Conservation (phyloP, 805 yeast genomes). For the Hanseniaspora osmophila region DNA sequence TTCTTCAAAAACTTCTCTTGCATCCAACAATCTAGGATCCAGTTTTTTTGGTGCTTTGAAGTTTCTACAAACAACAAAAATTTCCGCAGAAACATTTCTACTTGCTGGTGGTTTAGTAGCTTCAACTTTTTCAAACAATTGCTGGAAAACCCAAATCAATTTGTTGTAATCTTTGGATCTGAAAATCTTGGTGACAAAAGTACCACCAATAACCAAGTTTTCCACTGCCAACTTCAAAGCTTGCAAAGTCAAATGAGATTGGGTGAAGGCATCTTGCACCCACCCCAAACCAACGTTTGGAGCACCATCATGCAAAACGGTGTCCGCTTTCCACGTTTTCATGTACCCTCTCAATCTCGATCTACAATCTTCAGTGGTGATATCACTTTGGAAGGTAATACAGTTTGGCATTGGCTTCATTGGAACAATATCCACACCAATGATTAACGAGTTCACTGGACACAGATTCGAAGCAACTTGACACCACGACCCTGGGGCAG, state of each 20-base stretch:
- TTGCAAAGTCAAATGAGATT: slow-evolving; percentile 87
- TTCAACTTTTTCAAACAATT: slow-evolving; percentile 87
- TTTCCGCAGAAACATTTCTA: slow-evolving; percentile 97
- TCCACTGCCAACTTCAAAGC: slow-evolving; percentile 90
- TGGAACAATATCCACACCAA: slow-evolving; percentile 98
- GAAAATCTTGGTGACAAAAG: slow-evolving; percentile 91
- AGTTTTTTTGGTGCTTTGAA: slow-evolving; percentile 91
- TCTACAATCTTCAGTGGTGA: slow-evolving; percentile 95
- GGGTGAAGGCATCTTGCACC: slow-evolving; percentile 98
- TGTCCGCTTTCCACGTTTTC: slow-evolving; percentile 98
- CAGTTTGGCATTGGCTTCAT: slow-evolving; percentile 92
- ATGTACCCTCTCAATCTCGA: slow-evolving; percentile 86
- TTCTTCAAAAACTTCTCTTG: slow-evolving; percentile 90
- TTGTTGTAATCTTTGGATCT: slow-evolving; percentile 98
- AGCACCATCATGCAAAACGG: slow-evolving; percentile 98
- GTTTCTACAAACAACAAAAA: slow-evolving; percentile 90
- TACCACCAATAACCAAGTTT: slow-evolving; percentile 81
- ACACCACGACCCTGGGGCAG: slow-evolving; percentile 99
- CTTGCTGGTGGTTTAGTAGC: slow-evolving; percentile 99
- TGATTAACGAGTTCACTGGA: slow-evolving; percentile 83
- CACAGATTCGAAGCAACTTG: slow-evolving; percentile 92
- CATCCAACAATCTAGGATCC: slow-evolving; percentile 85
- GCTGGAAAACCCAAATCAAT: slow-evolving; percentile 94
- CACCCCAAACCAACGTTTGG: slow-evolving; percentile 99
- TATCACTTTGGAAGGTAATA: slow-evolving; percentile 90